Conservation (phyloP, 1,284 basidiomycete genomes). For the Ceratobasidium sp. region DNA sequence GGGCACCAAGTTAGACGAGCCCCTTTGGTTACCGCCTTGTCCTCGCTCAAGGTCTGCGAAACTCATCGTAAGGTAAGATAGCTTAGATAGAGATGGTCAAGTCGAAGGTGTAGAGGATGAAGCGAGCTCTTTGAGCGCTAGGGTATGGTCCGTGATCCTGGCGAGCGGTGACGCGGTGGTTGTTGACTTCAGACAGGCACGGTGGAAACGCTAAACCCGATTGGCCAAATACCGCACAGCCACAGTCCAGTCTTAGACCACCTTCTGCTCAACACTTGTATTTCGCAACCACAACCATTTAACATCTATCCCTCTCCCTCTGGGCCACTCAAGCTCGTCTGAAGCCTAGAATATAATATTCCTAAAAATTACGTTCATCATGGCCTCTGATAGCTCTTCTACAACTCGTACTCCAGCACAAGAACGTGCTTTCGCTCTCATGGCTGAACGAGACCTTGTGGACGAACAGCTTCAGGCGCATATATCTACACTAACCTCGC, state of each 20-base stretch:
- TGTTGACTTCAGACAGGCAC: constrained; percentile 20
- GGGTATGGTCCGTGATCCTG: constrained; percentile 13
- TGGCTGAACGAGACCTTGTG: constrained; percentile 71
- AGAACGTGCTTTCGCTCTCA: constrained; percentile 71
- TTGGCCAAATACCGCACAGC: constrained; percentile 36
- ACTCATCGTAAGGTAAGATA: constrained; percentile 43
- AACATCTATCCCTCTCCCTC: background rate
- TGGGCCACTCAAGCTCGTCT: background rate
- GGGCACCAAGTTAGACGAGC: constrained; percentile 28
- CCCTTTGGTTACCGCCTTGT: constrained; percentile 28
- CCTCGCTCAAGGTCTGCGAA: constrained; percentile 50
- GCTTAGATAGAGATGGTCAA: background rate
- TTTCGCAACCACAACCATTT: constrained; percentile 4
- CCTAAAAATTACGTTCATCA: constrained; percentile 9
- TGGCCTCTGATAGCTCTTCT: constrained; percentile 13
- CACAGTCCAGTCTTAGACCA: constrained; percentile 10
- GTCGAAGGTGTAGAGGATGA: background rate
- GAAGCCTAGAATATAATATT: background rate
- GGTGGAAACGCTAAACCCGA: constrained; percentile 6
- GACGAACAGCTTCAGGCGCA: constrained; percentile 74
- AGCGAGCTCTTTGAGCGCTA: background rate
- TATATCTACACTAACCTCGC: constrained; percentile 69
- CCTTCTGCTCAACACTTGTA: background rate
- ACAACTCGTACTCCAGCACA: constrained; percentile 42
- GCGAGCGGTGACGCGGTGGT: constrained; percentile 39